phyloP scores from a whole-genome alignment of 1,284 basidiomycete genomes.

The Irpex sp. region DNA sequence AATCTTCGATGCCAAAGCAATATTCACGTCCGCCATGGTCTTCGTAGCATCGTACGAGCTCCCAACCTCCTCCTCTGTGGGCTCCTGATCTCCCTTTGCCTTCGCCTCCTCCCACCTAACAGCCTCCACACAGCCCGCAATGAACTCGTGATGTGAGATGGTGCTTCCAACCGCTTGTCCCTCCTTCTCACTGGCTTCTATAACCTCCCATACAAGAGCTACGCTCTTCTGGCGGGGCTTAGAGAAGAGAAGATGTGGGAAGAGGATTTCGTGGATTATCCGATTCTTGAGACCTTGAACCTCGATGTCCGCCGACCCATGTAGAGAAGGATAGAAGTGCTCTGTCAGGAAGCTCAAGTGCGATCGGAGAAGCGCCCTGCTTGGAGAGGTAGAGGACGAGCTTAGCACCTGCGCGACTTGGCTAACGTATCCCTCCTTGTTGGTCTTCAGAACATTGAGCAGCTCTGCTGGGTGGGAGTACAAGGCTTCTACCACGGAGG shows the following conservation, averaged over 20 bases:
- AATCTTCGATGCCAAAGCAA: conserved; percentile 50
- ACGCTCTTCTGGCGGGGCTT: conserved; percentile 65
- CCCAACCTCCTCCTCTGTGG: conserved; percentile 15
- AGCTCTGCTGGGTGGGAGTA: conserved; percentile 51
- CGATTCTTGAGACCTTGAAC: conserved; percentile 29
- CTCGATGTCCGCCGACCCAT: conserved; percentile 22
- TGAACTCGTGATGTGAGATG: conserved; percentile 35
- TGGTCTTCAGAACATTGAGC: conserved; percentile 39
- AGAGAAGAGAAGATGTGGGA: conserved; percentile 72
- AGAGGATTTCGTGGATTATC: conserved; percentile 59
- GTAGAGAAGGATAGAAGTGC: conserved; percentile 34
- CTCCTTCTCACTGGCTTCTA: conserved; percentile 33
- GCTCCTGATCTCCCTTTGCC: conserved; percentile 23
- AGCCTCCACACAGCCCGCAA: conserved; percentile 44
- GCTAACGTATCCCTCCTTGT: conserved; percentile 43
- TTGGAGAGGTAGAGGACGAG: conserved; percentile 41
- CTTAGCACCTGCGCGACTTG: conserved; percentile 44
- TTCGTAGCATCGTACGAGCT: conserved; percentile 28
- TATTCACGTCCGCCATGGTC: conserved; percentile 49
- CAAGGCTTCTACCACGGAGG: conserved; percentile 59
- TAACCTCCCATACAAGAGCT: conserved; percentile 60
- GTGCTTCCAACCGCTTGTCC: conserved; percentile 8
- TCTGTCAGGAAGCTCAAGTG: conserved; percentile 65
- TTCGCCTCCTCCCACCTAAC: conserved; percentile 32
- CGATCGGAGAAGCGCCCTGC: conserved; percentile 39